Evolutionary conservation across 2,329 filamentous ascomycete genomes (phyloP), one percentile per base, ranked within the genome.

Genomic region (Ceratocystis harringtonii): DNA sequence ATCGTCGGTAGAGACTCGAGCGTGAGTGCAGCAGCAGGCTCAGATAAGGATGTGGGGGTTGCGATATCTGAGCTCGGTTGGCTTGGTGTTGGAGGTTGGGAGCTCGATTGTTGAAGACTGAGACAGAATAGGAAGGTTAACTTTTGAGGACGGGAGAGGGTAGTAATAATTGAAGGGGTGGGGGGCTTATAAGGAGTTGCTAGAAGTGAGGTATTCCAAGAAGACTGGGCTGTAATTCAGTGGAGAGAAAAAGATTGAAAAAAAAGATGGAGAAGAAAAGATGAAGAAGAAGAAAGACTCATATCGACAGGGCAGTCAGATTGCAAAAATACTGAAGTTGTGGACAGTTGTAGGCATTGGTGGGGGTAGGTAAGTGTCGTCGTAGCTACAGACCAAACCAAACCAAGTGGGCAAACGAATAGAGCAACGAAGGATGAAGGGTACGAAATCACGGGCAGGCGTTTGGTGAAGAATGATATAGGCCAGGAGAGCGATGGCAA

Each of bases 1-100:
- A 15, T 15, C 15, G 25, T 6, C 22, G 25, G 22, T 5, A 57
- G 25, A 28, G 52, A 57, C 52, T 32, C 52, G 6, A 50, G 45
- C 45, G 17, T 17, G 25, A 57, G 52, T 15, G 52, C 52, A 22
- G 52, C 10, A 12, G 22, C 15, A 10, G 52, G 25, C 17, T 57
- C 52, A 17, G 22, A 57, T 15, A 57, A 28, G 10, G 52, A 57
- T 12, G 52, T 57, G 22, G 52, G 52, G 25, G 52, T 57, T 57
- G 52, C 52, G 25, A 57, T 57, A 28, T 57, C 52, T 17, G 52
- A 57, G 52, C 52, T 57, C 3, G 25, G 22, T 57, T 57, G 52
- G 22, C 52, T 57, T 57, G 52, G 52, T 22, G 52, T 57, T 57
- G 52, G 52, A 57, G 52, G 52, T 28, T 57, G 52, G 52, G 52